Base-by-base conservation (phyloP, 192 early-diverging fungal genomes). In the Coemansia sp. region DNA sequence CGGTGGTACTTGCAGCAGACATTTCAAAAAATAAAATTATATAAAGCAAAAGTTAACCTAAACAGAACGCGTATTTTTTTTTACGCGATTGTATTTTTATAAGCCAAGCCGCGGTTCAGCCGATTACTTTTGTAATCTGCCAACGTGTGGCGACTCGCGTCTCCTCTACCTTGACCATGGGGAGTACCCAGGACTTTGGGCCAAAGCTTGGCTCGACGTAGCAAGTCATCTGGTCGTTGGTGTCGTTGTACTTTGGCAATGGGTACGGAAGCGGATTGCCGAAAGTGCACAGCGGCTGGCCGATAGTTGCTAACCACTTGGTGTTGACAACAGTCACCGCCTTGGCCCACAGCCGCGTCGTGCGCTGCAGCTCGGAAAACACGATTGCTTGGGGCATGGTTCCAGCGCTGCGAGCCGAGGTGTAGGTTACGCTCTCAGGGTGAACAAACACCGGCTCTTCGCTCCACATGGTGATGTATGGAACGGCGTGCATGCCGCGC, bases 281-380 rank as follows among this genome's bases (percentile, higher is more conserved):
- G 62, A 83, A 88, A 16, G 87, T 84, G 67, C 89, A 89, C 59
- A 97, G 78, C n/a, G 85, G 72, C 67, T 86, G 88, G 3, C 88
- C 93, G 48, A 95, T 81, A 19, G 86, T 88, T 1, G 90, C 86
- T 50, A 98, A 84, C 96, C 95, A 97, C 68, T 85, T 84, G n/a
- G 88, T 74, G 17, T 90, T 85, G 37, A 96, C 88, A 0, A 77
- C 69, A 0, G 95, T 96, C 16, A 94, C 83, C 11, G 87, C 89
- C 67, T 93, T 94, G 53, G 92, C 75, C 84, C 84, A 88, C 50
- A 88, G 74, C n/a, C 79, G 75, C 37, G 83, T 70, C 6, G 87
- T 89, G 61, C 81, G 84, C 64, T 88, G 86, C 67, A 91, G 77
- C 80, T 92, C 91, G 33, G 87, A 82, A 45, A 87, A 92, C 4